A percentile compares a stretch with the other conserved stretches of the same genome.
These are phyloP conservation scores for Aspergillus quadrilineatus DNA, from an alignment of 2,329 filamentous ascomycete genomes.

Conservation along the genomic window DNA sequence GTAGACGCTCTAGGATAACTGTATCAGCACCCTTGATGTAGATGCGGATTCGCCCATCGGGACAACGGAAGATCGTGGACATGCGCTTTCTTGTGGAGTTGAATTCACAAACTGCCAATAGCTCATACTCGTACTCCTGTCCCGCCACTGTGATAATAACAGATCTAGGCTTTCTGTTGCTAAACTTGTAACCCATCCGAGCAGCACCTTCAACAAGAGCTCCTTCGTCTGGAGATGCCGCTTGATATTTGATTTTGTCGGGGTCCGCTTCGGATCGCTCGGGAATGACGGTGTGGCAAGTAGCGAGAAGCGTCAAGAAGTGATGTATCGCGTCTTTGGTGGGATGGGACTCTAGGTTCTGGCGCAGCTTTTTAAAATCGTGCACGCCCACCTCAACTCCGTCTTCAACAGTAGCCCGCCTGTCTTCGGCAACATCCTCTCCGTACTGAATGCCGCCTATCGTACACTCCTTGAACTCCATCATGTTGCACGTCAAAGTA, in stretches of 20 bases:
- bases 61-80: constrained; percentile 95
- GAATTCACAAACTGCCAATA: constrained; percentile 97
- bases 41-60: constrained; percentile 88
- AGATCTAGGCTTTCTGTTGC: constrained; percentile 81
- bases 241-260: constrained; percentile 91
- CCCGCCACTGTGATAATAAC: constrained; percentile 80
- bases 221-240: constrained; percentile 93
- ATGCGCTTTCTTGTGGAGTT: constrained; percentile 97
- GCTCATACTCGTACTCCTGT: constrained; percentile 75
- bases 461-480: constrained; percentile 96
- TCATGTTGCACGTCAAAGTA: constrained; percentile 95
- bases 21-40: constrained; percentile 98
- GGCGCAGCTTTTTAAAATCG: constrained; percentile 72
- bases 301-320: constrained; percentile 81
- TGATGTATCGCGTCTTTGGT: constrained; percentile 69
- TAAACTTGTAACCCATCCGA: constrained; percentile 81
- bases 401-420: constrained; percentile 74
- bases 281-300: constrained; percentile 96
- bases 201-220: constrained; percentile 93
- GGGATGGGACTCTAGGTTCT: constrained; percentile 66
- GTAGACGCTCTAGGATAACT: constrained; percentile 88
- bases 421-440: constrained; percentile 87
- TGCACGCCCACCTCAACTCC: constrained; percentile 76
- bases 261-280: constrained; percentile 76
- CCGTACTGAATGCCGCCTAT: constrained; percentile 94